Evolutionary conservation across 1,284 basidiomycete genomes (phyloP).

Genomic region (Peniophora sp.): DNA sequence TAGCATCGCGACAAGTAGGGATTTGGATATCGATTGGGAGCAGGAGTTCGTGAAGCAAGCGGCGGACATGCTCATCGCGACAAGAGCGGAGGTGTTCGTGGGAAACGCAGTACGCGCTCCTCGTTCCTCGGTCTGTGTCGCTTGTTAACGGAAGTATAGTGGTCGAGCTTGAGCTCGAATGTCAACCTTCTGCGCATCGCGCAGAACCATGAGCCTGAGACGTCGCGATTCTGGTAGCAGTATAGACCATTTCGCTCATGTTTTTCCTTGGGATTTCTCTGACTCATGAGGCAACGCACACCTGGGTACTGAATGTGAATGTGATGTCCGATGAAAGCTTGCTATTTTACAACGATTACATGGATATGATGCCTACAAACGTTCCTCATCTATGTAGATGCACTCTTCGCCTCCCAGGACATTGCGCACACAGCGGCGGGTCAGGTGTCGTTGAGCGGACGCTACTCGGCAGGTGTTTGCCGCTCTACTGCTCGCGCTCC

Average conservation of each 20-base stretch:
- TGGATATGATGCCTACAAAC: neutral
- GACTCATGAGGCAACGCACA: too few species aligned
- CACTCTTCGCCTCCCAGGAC: neutral
- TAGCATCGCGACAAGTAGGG: slow-evolving; percentile 34
- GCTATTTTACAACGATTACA: neutral
- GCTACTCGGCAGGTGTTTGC: slow-evolving; percentile 1
- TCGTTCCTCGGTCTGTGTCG: neutral
- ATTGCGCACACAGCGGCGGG: neutral
- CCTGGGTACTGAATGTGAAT: too few species aligned
- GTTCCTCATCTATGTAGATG: neutral
- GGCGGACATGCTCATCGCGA: slow-evolving; percentile 45
- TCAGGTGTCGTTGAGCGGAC: slow-evolving; percentile 4
- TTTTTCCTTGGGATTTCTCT: too few species aligned
- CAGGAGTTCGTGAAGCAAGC: slow-evolving; percentile 37
- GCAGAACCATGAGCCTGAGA: neutral
- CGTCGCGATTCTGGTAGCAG: neutral
- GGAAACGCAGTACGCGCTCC: slow-evolving; percentile 43
- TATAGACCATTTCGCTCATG: too few species aligned
- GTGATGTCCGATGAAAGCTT: neutral
- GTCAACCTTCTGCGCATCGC: neutral
- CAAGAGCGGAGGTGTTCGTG: slow-evolving; percentile 41
- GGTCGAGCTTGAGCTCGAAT: slow-evolving; percentile 1
- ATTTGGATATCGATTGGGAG: slow-evolving; percentile 36
- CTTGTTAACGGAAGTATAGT: neutral
- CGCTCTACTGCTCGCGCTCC: slow-evolving; percentile 1